A percentile compares a stretch with the other conserved stretches of the same genome.
phyloP scores from a whole-genome alignment of 1,139 yeast genomes.

The Magnusiomyces fungicola region DNA sequence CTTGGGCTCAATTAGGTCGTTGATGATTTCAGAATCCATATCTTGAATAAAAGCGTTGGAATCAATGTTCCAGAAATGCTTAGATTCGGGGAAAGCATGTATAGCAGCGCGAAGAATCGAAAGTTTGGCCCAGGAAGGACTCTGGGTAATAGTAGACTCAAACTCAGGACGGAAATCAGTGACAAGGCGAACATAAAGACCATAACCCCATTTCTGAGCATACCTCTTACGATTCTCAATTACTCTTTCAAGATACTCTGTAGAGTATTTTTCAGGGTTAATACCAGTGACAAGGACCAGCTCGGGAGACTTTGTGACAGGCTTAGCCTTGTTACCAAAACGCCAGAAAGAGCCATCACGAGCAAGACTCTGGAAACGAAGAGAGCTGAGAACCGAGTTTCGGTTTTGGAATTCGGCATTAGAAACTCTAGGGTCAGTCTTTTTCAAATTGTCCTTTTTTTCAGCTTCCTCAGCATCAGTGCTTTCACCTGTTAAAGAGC shows the following conservation, averaged over 20 bases:
- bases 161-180: constrained; percentile 47
- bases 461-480: neutral
- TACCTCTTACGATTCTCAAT: constrained; percentile 81
- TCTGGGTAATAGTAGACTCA: constrained; percentile 8
- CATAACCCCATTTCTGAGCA: constrained; percentile 67
- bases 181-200: constrained; percentile 69
- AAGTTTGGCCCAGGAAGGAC: constrained; percentile 50
- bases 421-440: neutral
- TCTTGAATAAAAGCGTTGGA: constrained; percentile 59
- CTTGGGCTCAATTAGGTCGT: constrained; percentile 49
- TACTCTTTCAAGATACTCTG: constrained; percentile 51
- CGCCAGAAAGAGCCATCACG: neutral
- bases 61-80: constrained; percentile 80
- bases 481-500: neutral
- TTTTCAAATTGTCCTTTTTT: neutral
- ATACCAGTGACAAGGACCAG: constrained; percentile 65
- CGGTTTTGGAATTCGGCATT: neutral
- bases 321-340: neutral
- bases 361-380: neutral
- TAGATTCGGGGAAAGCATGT: constrained; percentile 77
- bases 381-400: constrained; percentile 1
- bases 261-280: constrained; percentile 63
- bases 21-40: constrained; percentile 47
- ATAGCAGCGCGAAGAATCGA: constrained; percentile 74
- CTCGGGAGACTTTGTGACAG: neutral